These are phyloP conservation scores for Melaleuca alternifolia DNA, from an alignment of 345 rosid genomes.

Conservation along the genomic window DNA sequence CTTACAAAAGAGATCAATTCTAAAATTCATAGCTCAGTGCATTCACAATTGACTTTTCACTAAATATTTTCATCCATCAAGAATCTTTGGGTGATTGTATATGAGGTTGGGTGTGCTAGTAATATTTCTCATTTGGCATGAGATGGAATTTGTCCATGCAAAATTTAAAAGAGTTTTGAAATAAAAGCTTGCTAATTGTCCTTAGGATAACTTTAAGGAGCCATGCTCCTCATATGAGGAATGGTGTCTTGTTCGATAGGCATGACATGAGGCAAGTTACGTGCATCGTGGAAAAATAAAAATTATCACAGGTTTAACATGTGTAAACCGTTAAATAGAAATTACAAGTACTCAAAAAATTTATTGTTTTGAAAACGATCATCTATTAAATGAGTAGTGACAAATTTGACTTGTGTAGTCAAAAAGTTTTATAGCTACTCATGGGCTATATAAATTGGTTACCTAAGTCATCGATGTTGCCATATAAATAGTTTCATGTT, in stretches of 20 bases:
- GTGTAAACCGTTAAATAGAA: too few relatives aligned
- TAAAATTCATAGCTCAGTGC: not conserved
- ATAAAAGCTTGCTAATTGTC: not conserved
- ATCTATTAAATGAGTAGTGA: too few relatives aligned
- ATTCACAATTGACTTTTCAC: not conserved
- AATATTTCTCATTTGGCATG: not conserved
- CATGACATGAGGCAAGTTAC: rapidly evolving
- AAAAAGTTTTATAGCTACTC: not conserved
- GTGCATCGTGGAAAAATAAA: not conserved
- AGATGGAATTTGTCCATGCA: not conserved
- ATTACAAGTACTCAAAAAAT: too few relatives aligned
- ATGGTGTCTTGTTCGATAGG: not conserved
- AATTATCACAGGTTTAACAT: too few relatives aligned
- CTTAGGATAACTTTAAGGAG: not conserved
- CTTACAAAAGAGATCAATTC: not conserved
- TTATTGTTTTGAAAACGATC: too few relatives aligned
- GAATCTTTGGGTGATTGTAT: not conserved
- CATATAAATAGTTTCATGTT: too few relatives aligned
- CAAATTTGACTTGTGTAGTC: too few relatives aligned
- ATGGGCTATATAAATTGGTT: not conserved
- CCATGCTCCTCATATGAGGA: not conserved
- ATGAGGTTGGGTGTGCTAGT: not conserved
- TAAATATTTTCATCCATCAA: not conserved
- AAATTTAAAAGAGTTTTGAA: not conserved
- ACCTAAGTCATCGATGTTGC: not conserved